These are phyloP conservation scores for Phytophthora cactorum DNA, from an alignment of 352 stramenopile species.

Conservation along the genomic window DNA sequence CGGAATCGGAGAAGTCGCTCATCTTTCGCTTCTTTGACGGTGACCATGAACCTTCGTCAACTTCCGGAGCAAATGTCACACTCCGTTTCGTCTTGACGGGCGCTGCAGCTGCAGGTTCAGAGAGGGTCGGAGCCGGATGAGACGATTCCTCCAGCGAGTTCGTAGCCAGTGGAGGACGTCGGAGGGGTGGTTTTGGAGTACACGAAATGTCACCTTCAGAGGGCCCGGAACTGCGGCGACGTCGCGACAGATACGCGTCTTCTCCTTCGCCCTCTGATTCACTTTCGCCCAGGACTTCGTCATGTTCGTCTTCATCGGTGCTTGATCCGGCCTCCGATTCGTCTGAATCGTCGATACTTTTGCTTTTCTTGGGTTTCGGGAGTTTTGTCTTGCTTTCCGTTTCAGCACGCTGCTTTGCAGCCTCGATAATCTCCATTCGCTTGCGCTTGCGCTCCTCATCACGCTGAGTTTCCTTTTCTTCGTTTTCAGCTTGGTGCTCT, in stretches of 20 bases:
- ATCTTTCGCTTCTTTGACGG: conserved; percentile 29
- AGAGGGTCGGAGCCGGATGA: conserved; percentile 3
- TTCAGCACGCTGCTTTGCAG: conserved; percentile 38
- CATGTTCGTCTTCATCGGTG: conserved; percentile 38
- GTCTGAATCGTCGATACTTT: conserved; percentile 48
- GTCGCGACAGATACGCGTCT: conserved; percentile 14
- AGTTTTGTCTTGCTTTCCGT: conserved; percentile 36
- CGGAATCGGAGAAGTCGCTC: conserved; percentile 26
- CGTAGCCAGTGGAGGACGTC: neutral
- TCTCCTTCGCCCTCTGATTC: conserved; percentile 39
- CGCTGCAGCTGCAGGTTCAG: neutral
- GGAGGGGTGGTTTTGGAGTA: conserved; percentile 21
- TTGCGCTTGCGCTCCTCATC: conserved; percentile 82
- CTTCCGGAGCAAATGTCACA: conserved; percentile 34
- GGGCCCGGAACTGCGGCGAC: neutral
- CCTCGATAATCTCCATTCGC: conserved; percentile 67
- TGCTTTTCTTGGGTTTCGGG: conserved; percentile 42
- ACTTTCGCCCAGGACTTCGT: conserved; percentile 37
- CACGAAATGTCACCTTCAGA: conserved; percentile 36
- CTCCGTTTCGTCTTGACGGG: conserved; percentile 23
- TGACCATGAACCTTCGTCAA: conserved; percentile 19
- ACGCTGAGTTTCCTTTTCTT: conserved; percentile 72
- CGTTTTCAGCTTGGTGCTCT: conserved; percentile 79
- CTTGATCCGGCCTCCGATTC: conserved; percentile 56
- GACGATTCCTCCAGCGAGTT: conserved; percentile 27